Evolutionary conservation across 768 basidiomycete genomes (phyloP), one percentile per base, ranked within the genome.

Genomic region (Galerina sulciceps): DNA sequence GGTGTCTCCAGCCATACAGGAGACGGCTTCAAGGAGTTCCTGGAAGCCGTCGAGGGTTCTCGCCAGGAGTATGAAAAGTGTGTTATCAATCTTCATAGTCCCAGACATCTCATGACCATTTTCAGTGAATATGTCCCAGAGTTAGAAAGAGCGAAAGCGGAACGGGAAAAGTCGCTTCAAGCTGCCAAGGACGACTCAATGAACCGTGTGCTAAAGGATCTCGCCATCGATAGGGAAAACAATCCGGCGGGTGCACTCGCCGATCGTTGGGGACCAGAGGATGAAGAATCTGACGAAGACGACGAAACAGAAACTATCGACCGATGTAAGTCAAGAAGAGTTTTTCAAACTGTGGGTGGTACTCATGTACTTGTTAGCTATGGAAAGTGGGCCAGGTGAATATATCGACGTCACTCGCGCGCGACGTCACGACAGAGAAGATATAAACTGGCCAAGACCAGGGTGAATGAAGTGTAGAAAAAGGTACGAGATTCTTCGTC

Each of bases 1-100:
- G 96, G 97, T 14, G 96, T 99, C 11, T 96, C 94, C 15, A 95
- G 96, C 57, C 81, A 93, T 81, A 99, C 97, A 1, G 97, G 97
- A n/a, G 90, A 87, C 31, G 97, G 97, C 3, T 85, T 99, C 68
- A 80, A 88, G 61, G 92, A 92, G 53, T 97, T 99, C 72, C 91
- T 99, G 68, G 85, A 89, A 31, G 94, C 93, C 2, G 94, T 99
- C 10, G 90, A 96, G 63, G 89, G 85, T 31, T 94, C 92, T 1
- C 79, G 94, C 64, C 79, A 86, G 55, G 95, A 96, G 73, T 99
- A 97, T 73, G 88, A 92, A 73, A 88, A 79, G 96, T 97, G 35
- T 50, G 26, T 51, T 26, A 17, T 58, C 36, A 43, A 45, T 48
- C 42, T 50, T 4, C 15, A 55, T 22, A 31, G 50, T 47, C 53